Conservation (phyloP, 768 basidiomycete genomes). For the Lactifluus echinatus region DNA sequence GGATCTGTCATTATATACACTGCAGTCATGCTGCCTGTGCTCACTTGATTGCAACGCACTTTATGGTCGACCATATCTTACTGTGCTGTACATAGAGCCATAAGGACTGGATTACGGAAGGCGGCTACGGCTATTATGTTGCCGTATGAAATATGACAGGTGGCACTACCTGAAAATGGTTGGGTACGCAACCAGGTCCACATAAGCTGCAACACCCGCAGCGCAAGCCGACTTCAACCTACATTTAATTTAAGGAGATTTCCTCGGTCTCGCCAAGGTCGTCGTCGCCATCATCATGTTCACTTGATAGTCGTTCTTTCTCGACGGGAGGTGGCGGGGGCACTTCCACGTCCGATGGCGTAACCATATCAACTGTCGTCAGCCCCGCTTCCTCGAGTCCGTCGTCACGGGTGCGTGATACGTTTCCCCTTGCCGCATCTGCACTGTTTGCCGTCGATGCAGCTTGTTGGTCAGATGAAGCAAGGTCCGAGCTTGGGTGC, state of each 20-base stretch:
- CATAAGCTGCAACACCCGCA: no score
- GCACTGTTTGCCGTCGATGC: background rate
- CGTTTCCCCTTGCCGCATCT: background rate
- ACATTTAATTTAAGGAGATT: conserved; percentile 33
- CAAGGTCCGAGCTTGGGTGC: background rate
- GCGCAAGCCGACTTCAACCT: background rate
- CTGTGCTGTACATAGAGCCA: no score
- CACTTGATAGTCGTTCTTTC: conserved; percentile 46
- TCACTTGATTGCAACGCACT: no score
- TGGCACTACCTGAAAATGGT: background rate
- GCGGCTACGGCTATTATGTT: no score
- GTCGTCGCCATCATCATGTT: conserved; percentile 51
- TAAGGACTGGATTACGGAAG: no score
- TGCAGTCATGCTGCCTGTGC: no score
- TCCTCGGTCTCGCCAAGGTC: conserved; percentile 77
- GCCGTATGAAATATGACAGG: background rate
- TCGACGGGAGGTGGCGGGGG: conserved; percentile 74
- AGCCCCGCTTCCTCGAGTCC: conserved; percentile 6
- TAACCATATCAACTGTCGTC: conserved; percentile 25
- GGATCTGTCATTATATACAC: no score
- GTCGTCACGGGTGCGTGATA: background rate
- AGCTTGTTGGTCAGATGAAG: background rate
- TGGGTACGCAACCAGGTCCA: no score
- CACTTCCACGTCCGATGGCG: conserved; percentile 62
- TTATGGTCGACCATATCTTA: no score